Evolutionary conservation across 225 moss, liverwort and hornwort genomes (phyloP), one percentile per base, ranked within the genome.

Genomic region (Polytrichum formosum): DNA sequence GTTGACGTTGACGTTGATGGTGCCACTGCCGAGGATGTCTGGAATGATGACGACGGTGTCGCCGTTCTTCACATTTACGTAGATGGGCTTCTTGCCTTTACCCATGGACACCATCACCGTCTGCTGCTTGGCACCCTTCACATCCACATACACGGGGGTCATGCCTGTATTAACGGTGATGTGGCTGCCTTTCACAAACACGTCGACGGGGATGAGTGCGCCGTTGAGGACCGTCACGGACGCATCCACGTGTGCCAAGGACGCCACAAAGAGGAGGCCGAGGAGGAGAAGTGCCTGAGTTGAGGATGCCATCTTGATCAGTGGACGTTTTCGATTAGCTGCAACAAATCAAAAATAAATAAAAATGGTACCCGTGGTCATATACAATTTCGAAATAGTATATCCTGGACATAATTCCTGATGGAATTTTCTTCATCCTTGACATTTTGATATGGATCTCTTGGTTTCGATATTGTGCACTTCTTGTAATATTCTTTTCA

Each of bases 61-160:
- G 0, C 80, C 80, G 1, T 83, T 37, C 68, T 80, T 77, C 21
- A 80, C 77, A 58, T 77, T 53, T 27, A 84, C 72, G 7, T 6
- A 72, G 3, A 79, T 27, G 6, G 78, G 76, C 2, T 66, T 20
- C 65, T 68, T 68, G 17, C 62, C 76, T 1, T 76, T 71, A 0
- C 53, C 68, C 27, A 53, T 61, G 9, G 79, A 79, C 33, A 74
- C 76, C 56, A 59, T 35, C 13, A 80, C 74, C 3, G 46, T 69
- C 53, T 76, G 70, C 61, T 76, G 56, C 71, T 81, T 81, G 18
- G 19, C 18, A 1, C 66, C 69, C 7, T 68, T 56, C 1, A 81
- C 65, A 2, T 70, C 33, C 0, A 79, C 56, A 1, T 28, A 28
- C 1, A 76, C 70, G 1, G 75, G 75, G 7, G 29, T 25, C 6